These are phyloP conservation scores for Colletotrichum truncatum DNA, from an alignment of 2,329 filamentous ascomycete genomes.

Conservation along the genomic window DNA sequence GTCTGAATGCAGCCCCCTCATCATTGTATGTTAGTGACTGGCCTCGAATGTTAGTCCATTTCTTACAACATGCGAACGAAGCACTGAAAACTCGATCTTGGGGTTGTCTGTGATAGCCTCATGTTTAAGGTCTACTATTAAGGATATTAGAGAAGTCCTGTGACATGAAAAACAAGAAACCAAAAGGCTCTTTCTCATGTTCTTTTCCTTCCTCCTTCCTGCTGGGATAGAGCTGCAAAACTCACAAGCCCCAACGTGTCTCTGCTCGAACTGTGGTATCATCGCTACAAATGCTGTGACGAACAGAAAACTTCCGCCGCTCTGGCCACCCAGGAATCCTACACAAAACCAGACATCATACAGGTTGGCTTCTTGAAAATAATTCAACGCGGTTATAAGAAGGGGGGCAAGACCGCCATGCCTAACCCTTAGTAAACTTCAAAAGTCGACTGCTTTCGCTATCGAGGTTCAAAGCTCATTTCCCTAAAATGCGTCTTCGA, in stretches of 20 bases:
- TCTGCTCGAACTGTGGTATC: constrained; percentile 29
- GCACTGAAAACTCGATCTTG: too few species aligned
- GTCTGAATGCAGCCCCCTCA: constrained; percentile 10
- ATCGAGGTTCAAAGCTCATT: constrained; percentile 1
- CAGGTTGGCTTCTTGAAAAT: neutral
- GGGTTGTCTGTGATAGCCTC: neutral
- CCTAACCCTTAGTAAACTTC: neutral
- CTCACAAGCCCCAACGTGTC: neutral
- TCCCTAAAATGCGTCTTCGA: constrained; percentile 79
- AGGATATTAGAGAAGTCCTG: neutral
- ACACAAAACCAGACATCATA: constrained; percentile 7
- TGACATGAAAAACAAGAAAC: neutral
- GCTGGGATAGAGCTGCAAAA: neutral
- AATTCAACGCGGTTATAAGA: neutral
- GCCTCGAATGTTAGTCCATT: neutral
- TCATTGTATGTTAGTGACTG: neutral
- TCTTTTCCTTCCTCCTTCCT: neutral
- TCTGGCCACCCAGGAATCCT: neutral
- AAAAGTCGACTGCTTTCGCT: neutral
- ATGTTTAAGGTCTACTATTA: constrained; percentile 13
- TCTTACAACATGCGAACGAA: neutral
- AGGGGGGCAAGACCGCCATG: neutral
- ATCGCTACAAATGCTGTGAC: constrained; percentile 31
- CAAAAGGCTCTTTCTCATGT: neutral
- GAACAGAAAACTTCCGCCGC: constrained; percentile 28